Percentiles rank a stretch among this genome's conserved stretches.
Evolutionary conservation across 2,329 filamentous ascomycete species (phyloP).

Genomic region (Clarireedia monteithiana): DNA sequence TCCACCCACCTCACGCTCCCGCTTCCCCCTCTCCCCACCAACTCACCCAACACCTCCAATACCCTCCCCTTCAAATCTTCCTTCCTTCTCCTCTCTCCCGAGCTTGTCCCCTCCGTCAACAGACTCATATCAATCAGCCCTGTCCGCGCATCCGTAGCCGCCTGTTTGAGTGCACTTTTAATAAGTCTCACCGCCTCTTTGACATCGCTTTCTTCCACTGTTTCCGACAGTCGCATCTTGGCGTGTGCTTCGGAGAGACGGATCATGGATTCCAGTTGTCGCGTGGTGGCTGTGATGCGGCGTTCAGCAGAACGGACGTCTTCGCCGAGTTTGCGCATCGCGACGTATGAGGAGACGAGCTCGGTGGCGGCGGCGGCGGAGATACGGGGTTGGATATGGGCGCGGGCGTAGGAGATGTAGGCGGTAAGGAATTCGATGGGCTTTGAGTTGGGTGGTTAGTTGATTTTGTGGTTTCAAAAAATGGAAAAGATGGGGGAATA

Average conservation of each 20-base stretch:
- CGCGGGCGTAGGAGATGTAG: conserved; percentile 94
- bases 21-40: conserved; percentile 57
- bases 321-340: conserved; percentile 88
- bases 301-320: conserved; percentile 83
- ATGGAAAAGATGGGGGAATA: conserved; percentile 4
- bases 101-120: conserved; percentile 86
- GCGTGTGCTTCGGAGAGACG: conserved; percentile 92
- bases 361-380: conserved; percentile 73
- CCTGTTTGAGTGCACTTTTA: conserved; percentile 88
- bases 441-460: conserved; percentile 33
- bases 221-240: conserved; percentile 81
- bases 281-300: conserved; percentile 93
- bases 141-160: conserved; percentile 85
- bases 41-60: conserved; percentile 68
- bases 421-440: conserved; percentile 92
- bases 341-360: conserved; percentile 80
- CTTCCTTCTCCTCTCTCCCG: conserved; percentile 74
- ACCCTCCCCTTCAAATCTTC: conserved; percentile 79
- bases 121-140: conserved; percentile 96
- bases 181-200: conserved; percentile 88
- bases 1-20: conserved; percentile 72
- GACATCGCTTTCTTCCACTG: conserved; percentile 76
- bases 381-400: conserved; percentile 75
- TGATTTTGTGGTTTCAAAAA: not conserved
- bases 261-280: conserved; percentile 98